A percentile compares a stretch with the other conserved stretches of the same genome.
Conservation (phyloP, 164 flowering plant genomes). For the Tetrastigma voinierianum region DNA sequence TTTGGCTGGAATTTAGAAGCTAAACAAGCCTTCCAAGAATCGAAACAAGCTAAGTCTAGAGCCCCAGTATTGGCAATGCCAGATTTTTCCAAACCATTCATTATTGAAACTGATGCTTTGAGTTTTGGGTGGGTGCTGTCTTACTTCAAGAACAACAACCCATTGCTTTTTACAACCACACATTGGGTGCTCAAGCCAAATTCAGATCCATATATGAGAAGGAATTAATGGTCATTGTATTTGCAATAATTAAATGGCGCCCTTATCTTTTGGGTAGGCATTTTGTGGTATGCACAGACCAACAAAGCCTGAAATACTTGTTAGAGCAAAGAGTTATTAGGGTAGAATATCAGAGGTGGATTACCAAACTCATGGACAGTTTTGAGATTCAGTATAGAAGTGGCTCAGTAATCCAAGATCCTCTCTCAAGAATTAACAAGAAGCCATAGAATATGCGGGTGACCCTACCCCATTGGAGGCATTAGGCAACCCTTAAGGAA, state of each 20-base stretch:
- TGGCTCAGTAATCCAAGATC: background rate
- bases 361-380: conserved; percentile 4
- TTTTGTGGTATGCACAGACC: background rate
- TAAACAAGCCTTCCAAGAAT: background rate
- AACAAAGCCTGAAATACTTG: too few species aligned
- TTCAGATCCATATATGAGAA: too few species aligned
- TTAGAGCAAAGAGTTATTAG: background rate
- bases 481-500: too few species aligned
- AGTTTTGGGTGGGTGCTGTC: conserved; percentile 4
- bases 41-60: background rate
- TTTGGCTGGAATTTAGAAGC: background rate
- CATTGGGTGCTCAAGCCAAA: background rate
- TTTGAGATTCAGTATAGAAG: background rate
- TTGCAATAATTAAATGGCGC: background rate
- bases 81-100: background rate
- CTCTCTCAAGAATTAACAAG: background rate
- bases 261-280: background rate
- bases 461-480: too few species aligned
- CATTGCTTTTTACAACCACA: conserved; percentile 9
- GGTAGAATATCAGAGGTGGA: background rate
- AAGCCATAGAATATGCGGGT: background rate
- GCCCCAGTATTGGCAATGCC: background rate
- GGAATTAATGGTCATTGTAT: background rate
- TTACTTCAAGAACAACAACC: conserved; percentile 1
- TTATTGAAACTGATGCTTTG: conserved; percentile 9